Evolutionary conservation across 2,329 filamentous ascomycete species (phyloP).

Genomic region (Colletotrichum sp.): DNA sequence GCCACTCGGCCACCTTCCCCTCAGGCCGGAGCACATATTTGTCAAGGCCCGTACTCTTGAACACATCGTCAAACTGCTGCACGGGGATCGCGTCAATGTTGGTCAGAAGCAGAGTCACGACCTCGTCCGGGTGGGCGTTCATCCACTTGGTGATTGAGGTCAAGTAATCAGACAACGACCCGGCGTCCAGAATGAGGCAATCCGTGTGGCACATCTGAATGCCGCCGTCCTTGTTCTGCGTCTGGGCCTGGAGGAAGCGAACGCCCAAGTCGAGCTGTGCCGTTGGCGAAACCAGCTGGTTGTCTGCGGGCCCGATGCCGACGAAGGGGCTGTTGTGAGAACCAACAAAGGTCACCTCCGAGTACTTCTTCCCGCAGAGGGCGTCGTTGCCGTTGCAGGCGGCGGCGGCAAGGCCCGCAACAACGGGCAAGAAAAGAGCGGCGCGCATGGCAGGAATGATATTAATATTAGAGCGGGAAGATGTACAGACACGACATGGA

Average conservation of each 20-base stretch:
- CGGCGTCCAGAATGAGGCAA: constrained; percentile 64
- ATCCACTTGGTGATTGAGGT: constrained; percentile 63
- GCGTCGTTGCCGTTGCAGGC: constrained; percentile 62
- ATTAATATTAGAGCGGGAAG: neutral
- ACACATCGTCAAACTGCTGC: constrained; percentile 57
- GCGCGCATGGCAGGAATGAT: neutral
- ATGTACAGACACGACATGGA: neutral
- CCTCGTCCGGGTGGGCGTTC: constrained; percentile 60
- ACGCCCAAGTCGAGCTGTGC: constrained; percentile 65
- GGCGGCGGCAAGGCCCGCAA: constrained; percentile 24
- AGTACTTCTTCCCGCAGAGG: constrained; percentile 62
- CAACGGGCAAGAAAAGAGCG: constrained; percentile 17
- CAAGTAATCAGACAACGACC: constrained; percentile 60
- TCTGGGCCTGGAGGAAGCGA: constrained; percentile 68
- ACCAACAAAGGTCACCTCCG: constrained; percentile 64
- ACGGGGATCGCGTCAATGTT: constrained; percentile 64
- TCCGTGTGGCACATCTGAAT: constrained; percentile 69
- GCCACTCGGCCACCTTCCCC: constrained; percentile 57
- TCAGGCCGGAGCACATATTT: constrained; percentile 60
- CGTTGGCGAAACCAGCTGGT: constrained; percentile 64
- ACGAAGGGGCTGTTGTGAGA: constrained; percentile 71
- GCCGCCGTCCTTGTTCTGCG: constrained; percentile 54
- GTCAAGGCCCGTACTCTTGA: constrained; percentile 59
- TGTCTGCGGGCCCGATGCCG: constrained; percentile 55
- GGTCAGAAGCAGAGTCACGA: constrained; percentile 67